Percentiles rank a stretch among this genome's conserved stretches.
These are phyloP conservation scores for Globisporangium spiculum DNA, from an alignment of 352 stramenopile species.

Conservation along the genomic window DNA sequence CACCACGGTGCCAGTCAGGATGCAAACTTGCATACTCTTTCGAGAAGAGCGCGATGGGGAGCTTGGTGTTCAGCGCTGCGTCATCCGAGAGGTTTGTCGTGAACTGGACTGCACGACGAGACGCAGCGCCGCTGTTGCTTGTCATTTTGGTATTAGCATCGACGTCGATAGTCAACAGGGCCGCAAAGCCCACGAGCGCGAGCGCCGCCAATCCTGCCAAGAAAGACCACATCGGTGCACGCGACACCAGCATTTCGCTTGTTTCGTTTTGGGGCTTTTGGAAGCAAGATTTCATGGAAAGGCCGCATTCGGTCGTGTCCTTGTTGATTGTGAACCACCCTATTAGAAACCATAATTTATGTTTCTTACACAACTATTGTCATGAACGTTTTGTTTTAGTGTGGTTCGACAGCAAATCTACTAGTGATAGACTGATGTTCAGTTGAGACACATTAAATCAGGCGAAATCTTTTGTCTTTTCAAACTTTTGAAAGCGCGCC, in stretches of 20 bases:
- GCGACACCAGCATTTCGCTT: background rate
- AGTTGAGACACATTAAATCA: background rate
- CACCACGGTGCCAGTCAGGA: background rate
- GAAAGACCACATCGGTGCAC: background rate
- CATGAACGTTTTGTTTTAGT: background rate
- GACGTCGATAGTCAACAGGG: background rate
- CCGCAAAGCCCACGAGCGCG: background rate
- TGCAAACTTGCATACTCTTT: background rate
- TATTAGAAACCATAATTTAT: background rate
- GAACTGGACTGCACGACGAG: background rate
- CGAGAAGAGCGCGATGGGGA: background rate
- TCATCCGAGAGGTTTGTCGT: background rate
- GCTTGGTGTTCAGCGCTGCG: background rate
- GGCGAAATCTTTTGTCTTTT: constrained; percentile 1
- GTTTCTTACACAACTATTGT: background rate
- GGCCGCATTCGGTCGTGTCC: background rate
- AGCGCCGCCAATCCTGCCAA: background rate
- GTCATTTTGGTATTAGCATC: background rate
- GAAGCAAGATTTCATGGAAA: background rate
- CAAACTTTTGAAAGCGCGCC: constrained; percentile 17
- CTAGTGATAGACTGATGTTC: no score
- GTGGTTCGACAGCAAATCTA: background rate
- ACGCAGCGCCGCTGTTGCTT: background rate
- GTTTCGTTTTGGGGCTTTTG: background rate
- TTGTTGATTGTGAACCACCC: background rate